Base-by-base conservation (phyloP, 768 basidiomycete genomes). In the Tubosaeta brunneosetosa region DNA sequence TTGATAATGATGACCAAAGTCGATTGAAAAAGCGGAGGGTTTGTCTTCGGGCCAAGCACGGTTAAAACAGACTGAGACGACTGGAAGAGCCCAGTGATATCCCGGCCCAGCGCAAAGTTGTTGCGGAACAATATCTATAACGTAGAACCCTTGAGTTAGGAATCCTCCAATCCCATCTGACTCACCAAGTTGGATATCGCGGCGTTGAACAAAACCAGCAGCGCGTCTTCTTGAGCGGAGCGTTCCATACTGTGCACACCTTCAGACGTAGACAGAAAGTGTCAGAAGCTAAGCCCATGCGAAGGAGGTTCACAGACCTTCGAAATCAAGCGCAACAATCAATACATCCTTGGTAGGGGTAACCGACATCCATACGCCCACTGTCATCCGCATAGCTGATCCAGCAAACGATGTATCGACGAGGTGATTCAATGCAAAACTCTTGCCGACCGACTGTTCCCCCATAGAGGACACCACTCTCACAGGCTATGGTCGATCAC, bases 391-490 rank as follows among this genome's bases (percentile, higher is more conserved):
- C 27, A 29, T 29, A 29, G 27, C 27, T 8, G 27, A 29, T 84
- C 83, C 83, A 13, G 81, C 81, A 54, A 85, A 85, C 1, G 83
- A 83, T 0, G 81, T 81, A 55, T 84, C 83, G 1, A 74, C 74
- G 16, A 85, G 67, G 53, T 84, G 83, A 52, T 84, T 83, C 26
- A 84, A 64, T 0, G 77, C 62, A 49, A 75, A 84, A 38, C 77
- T 79, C 56, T 84, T 84, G 5, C 83, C 83, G 1, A 84, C 81
- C 0, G 81, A 83, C 62, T 84, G 83, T 59, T 83, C 81, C 6
- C 82, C 82, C 82, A 84, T 84, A 1, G 82, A 84, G 0, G 83
- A 83, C 3, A 84, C 81, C 4, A 84, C 83, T 56, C 74, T 77
- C 11, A 84, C 82, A 2, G 81, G 82, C 80, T 84, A 34, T 44